These are phyloP conservation scores for Mycena maculata DNA, from an alignment of 768 basidiomycete genomes.

Conservation along the genomic window DNA sequence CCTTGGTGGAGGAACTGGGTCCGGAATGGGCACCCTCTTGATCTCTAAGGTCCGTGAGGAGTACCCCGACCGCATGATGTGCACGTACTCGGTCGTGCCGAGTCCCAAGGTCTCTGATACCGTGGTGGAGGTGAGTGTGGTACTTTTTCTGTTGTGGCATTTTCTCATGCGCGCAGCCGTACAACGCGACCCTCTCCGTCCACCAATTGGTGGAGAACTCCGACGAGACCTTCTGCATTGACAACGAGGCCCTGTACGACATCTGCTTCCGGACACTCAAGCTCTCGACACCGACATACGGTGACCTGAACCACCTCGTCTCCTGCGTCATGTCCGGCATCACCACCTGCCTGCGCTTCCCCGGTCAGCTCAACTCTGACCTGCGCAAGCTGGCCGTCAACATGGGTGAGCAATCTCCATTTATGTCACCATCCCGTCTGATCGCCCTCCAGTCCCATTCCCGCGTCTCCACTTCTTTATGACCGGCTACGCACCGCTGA, in stretches of 20 bases:
- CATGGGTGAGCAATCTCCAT: conserved; percentile 79
- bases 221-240: conserved; percentile 99
- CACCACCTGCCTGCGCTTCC: conserved; percentile 98
- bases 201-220: conserved; percentile 99
- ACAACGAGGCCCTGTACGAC: conserved; percentile 99
- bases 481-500: conserved; percentile 95
- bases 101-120: conserved; percentile 98
- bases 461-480: conserved; percentile 99
- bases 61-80: conserved; percentile 99
- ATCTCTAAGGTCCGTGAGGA: conserved; percentile 99
- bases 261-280: conserved; percentile 99
- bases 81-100: conserved; percentile 98
- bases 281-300: conserved; percentile 94
- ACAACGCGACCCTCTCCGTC: conserved; percentile 98
- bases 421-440: conserved; percentile 1
- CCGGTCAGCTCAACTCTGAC: conserved; percentile 99
- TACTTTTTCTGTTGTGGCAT: neutral
- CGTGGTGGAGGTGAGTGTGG: conserved; percentile 83
- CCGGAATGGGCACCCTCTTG: conserved; percentile 99
- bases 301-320: conserved; percentile 97
- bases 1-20: conserved; percentile 98
- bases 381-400: conserved; percentile 98
- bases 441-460: conserved; percentile 83
- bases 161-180: conserved; percentile 68
- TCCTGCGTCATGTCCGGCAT: conserved; percentile 99